Conservation (phyloP, 1,284 basidiomycete genomes). For the Fomitiporia mediterranea region DNA sequence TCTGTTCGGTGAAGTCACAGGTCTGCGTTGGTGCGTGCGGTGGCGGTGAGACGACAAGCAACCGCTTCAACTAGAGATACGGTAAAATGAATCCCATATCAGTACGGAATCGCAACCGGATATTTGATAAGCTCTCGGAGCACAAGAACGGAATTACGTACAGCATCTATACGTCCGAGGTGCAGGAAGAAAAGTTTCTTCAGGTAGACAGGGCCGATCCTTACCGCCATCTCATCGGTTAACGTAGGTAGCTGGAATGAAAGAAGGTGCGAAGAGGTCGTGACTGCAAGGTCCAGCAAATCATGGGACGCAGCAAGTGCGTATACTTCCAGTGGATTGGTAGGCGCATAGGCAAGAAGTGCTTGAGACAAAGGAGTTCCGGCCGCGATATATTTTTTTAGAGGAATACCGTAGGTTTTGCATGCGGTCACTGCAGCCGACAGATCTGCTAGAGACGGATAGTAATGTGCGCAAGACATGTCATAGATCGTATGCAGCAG, state of each 20-base stretch:
- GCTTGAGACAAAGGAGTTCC: conserved; percentile 29
- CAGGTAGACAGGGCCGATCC: conserved; percentile 30
- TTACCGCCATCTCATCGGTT: conserved; percentile 26
- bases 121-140: too few relatives aligned
- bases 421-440: conserved; percentile 31
- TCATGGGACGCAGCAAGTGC: conserved; percentile 26
- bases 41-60: conserved; percentile 35
- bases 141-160: conserved; percentile 24
- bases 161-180: conserved; percentile 28
- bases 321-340: conserved; percentile 33
- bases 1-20: conserved; percentile 37
- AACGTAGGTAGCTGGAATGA: conserved; percentile 26
- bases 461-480: conserved; percentile 34
- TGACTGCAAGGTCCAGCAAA: conserved; percentile 28
- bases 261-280: conserved; percentile 27
- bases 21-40: conserved; percentile 33
- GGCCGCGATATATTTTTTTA: conserved; percentile 26
- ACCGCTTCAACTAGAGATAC: conserved; percentile 30
- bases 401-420: conserved; percentile 30
- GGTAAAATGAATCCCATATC: too few relatives aligned
- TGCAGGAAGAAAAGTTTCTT: conserved; percentile 32
- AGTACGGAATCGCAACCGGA: too few relatives aligned
- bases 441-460: conserved; percentile 31
- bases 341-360: conserved; percentile 33
- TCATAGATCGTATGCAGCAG: conserved; percentile 35